Evolutionary conservation across 148 eudicot species (phyloP).

Genomic region (Salicornia ramosissima): DNA sequence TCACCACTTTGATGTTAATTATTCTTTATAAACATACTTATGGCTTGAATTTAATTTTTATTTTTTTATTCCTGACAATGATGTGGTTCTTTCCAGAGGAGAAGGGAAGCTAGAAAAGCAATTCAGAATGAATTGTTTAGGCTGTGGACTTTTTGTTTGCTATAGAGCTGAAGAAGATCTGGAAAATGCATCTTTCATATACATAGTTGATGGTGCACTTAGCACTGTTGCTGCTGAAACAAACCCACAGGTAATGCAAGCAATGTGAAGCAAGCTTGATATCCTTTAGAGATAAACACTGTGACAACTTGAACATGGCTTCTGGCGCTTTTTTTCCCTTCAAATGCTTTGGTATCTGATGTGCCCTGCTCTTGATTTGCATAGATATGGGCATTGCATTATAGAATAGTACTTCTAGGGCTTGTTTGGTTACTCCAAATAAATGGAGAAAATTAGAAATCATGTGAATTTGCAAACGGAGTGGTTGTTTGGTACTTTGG

Average conservation of each 20-base stretch:
- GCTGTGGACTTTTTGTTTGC: slow-evolving; percentile 94
- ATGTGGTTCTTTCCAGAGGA: slow-evolving; percentile 47
- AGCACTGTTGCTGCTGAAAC: slow-evolving; percentile 98
- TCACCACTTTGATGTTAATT: neutral
- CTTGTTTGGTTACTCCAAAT: too few species aligned
- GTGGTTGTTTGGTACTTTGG: too few species aligned
- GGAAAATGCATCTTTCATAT: slow-evolving; percentile 66
- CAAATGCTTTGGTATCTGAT: neutral
- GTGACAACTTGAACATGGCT: neutral
- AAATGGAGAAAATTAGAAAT: too few species aligned
- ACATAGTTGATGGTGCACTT: slow-evolving; percentile 84
- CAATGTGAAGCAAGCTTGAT: neutral
- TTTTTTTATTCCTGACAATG: slow-evolving; percentile 2
- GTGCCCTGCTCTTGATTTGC: neutral
- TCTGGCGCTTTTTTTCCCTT: neutral
- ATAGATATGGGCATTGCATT: neutral
- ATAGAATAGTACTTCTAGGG: too few species aligned
- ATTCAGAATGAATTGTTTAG: slow-evolving; percentile 82
- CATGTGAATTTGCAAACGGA: too few species aligned
- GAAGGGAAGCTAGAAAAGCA: slow-evolving; percentile 96
- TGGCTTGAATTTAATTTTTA: neutral
- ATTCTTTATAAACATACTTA: neutral
- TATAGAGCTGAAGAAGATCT: slow-evolving; percentile 89
- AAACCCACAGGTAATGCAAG: slow-evolving; percentile 68
- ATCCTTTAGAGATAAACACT: neutral